Evolutionary conservation across 768 basidiomycete genomes (phyloP).

Genomic region (Lactarius deliciosus): DNA sequence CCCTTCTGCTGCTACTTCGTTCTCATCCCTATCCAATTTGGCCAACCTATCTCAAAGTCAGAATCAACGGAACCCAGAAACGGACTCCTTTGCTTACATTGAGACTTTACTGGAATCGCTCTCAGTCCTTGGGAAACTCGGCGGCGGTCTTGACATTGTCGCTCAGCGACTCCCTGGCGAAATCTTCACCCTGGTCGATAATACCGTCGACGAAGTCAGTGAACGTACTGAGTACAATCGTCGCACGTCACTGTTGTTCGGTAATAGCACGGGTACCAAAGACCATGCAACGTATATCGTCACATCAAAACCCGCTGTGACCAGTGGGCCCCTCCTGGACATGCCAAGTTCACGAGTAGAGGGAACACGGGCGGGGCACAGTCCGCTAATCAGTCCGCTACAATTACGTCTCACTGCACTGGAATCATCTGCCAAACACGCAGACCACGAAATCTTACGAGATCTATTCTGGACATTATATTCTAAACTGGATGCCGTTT

Average conservation of each 20-base stretch:
- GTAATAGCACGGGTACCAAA: slow-evolving; percentile 32
- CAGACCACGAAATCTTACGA: slow-evolving; percentile 80
- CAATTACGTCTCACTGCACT: slow-evolving; percentile 66
- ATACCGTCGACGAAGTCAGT: slow-evolving; percentile 85
- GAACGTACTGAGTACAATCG: slow-evolving; percentile 84
- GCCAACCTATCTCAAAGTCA: slow-evolving; percentile 25
- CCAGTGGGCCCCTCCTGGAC: slow-evolving; percentile 28
- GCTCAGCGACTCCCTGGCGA: slow-evolving; percentile 82
- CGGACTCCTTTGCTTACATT: slow-evolving; percentile 90
- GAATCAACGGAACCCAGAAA: slow-evolving; percentile 67
- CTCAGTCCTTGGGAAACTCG: slow-evolving; percentile 85
- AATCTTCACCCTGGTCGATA: slow-evolving; percentile 81
- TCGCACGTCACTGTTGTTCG: slow-evolving; percentile 42
- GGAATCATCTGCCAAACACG: slow-evolving; percentile 67
- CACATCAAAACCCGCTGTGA: slow-evolving; percentile 35
- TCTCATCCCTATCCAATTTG: slow-evolving; percentile 27
- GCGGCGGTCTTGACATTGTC: slow-evolving; percentile 77
- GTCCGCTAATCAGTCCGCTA: slow-evolving; percentile 46
- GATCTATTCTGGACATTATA: slow-evolving; percentile 98
- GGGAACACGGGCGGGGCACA: slow-evolving; percentile 29
- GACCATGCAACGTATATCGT: slow-evolving; percentile 52
- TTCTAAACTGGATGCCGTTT: slow-evolving; percentile 91
- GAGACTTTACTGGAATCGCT: slow-evolving; percentile 93
- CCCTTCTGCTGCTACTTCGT: slow-evolving; percentile 30
- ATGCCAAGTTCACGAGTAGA: slow-evolving; percentile 21